phyloP scores from a whole-genome alignment of 768 basidiomycete species.

The Mycena olivaceomarginata region DNA sequence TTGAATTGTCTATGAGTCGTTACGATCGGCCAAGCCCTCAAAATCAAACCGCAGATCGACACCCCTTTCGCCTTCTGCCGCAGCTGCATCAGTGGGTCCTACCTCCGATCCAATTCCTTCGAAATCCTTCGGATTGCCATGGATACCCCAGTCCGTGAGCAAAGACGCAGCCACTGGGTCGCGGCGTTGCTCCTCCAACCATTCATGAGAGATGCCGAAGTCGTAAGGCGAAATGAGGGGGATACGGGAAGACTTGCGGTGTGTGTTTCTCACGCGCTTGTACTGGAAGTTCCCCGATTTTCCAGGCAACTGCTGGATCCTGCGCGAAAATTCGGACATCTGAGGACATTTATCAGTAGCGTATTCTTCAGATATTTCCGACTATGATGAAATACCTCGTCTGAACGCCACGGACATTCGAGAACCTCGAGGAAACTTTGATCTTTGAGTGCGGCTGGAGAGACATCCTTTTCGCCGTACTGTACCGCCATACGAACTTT shows the following conservation, averaged over 20 bases:
- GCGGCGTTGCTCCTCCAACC: background rate
- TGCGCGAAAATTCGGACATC: background rate
- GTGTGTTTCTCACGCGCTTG: background rate
- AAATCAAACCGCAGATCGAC: conserved; percentile 3
- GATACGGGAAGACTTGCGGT: background rate
- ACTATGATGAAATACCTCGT: background rate
- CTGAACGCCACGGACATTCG: background rate
- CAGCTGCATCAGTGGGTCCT: background rate
- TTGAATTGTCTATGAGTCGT: background rate
- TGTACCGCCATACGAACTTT: background rate
- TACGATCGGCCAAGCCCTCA: background rate
- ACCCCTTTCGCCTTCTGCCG: background rate
- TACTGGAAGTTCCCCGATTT: background rate
- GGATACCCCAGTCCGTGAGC: background rate
- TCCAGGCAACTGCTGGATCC: background rate
- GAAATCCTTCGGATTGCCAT: background rate
- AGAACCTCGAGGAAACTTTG: background rate
- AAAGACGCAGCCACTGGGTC: background rate
- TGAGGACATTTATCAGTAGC: background rate
- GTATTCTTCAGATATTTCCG: background rate
- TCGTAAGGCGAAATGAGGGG: background rate
- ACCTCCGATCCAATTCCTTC: no score
- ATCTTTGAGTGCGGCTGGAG: background rate
- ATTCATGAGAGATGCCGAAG: conserved; percentile 4
- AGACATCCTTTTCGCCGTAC: background rate